phyloP scores from a whole-genome alignment of 768 basidiomycete species.

The Russula ochroleuca region DNA sequence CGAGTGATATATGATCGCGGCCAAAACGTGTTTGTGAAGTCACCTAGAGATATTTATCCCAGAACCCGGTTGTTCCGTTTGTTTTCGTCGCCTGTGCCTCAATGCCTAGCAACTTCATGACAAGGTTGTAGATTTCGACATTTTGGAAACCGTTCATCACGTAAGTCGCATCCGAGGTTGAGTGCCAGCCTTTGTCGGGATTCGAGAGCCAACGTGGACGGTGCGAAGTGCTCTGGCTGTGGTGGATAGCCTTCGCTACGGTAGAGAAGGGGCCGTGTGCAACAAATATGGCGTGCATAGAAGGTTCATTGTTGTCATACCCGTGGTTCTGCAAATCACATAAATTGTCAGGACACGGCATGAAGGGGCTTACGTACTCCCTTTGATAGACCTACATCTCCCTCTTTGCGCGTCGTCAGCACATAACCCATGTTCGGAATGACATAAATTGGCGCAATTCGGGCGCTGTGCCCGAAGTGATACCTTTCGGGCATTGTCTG shows the following conservation, averaged over 20 bases:
- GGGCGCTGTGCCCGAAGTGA: slow-evolving; percentile 65
- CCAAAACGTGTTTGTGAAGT: not conserved
- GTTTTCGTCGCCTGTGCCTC: slow-evolving; percentile 51
- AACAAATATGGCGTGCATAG: slow-evolving; percentile 89
- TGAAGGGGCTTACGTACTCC: slow-evolving; percentile 49
- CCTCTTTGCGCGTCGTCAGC: slow-evolving; percentile 61
- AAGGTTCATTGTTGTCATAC: slow-evolving; percentile 71
- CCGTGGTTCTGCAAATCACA: slow-evolving; percentile 65
- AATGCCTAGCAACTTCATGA: slow-evolving; percentile 70
- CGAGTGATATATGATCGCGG: not conserved
- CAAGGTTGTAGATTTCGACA: slow-evolving; percentile 79
- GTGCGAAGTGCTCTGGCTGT: slow-evolving; percentile 27
- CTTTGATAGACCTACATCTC: slow-evolving; percentile 59
- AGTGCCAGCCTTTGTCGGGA: slow-evolving; percentile 58
- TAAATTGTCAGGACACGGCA: not conserved
- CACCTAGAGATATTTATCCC: slow-evolving; percentile 66
- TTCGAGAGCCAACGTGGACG: slow-evolving; percentile 32
- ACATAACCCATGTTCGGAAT: slow-evolving; percentile 79
- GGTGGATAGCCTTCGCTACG: slow-evolving; percentile 56
- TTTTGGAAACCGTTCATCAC: slow-evolving; percentile 83
- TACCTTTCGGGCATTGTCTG: slow-evolving; percentile 78
- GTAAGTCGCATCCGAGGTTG: slow-evolving; percentile 57
- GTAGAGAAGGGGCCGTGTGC: slow-evolving; percentile 86
- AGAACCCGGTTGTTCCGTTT: slow-evolving; percentile 80
- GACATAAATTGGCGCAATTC: slow-evolving; percentile 87